phyloP scores from a whole-genome alignment of 1,139 yeast genomes.

The Pneumocystis murina region DNA sequence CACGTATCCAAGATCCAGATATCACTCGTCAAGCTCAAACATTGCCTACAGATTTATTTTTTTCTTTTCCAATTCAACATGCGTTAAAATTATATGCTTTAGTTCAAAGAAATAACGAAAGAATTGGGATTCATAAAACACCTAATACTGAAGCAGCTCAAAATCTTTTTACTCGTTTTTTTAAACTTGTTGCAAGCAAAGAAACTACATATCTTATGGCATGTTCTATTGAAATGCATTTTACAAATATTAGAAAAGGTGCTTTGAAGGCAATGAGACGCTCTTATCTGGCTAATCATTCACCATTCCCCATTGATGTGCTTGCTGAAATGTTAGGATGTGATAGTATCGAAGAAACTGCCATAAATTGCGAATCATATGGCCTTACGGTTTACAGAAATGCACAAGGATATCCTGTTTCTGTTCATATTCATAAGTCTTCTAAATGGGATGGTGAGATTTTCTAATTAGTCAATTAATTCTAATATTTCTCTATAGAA shows the following conservation, averaged over 20 bases:
- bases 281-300: slow-evolving; percentile 9
- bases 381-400: slow-evolving; percentile 4
- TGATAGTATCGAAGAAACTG: slow-evolving; percentile 8
- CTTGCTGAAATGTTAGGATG: slow-evolving; percentile 8
- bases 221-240: slow-evolving; percentile 65
- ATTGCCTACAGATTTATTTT: slow-evolving; percentile 44
- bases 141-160: slow-evolving; percentile 45
- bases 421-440: slow-evolving; percentile 7
- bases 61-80: slow-evolving; percentile 45
- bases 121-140: slow-evolving; percentile 40
- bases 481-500: slow-evolving; percentile 1
- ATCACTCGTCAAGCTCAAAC: slow-evolving; percentile 61
- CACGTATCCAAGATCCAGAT: slow-evolving; percentile 75
- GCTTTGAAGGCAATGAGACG: slow-evolving; percentile 47
- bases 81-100: slow-evolving; percentile 58
- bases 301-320: slow-evolving; percentile 5
- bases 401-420: slow-evolving; percentile 3
- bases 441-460: slow-evolving; percentile 8
- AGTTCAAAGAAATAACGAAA: slow-evolving; percentile 42
- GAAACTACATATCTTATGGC: slow-evolving; percentile 56
- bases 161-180: slow-evolving; percentile 51
- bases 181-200: slow-evolving; percentile 35
- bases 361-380: slow-evolving; percentile 7
- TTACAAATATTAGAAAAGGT: slow-evolving; percentile 63
- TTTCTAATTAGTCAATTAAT: background rate